Conservation (phyloP, 331 rosid genomes). For the Malus hybrid region DNA sequence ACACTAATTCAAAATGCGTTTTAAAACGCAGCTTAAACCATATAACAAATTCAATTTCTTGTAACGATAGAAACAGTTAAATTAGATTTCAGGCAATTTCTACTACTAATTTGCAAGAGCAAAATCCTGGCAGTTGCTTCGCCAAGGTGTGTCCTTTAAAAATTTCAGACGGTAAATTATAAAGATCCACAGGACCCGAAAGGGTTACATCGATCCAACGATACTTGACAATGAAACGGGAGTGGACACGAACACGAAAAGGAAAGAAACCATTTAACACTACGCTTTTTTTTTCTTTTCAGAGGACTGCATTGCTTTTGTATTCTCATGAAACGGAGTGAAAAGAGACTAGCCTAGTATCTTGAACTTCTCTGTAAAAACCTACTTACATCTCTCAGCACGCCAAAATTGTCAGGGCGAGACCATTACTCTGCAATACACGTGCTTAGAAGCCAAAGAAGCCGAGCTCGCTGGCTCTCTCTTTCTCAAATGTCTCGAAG, state of each 20-base stretch:
- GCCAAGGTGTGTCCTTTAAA: background rate
- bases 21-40: background rate
- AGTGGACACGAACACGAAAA: no score
- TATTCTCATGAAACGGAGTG: slow-evolving; percentile 13
- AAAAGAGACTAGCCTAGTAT: slow-evolving; percentile 31
- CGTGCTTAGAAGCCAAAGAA: slow-evolving; percentile 69
- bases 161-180: background rate
- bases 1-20: background rate
- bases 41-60: background rate
- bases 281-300: background rate
- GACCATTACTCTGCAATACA: background rate
- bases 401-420: slow-evolving; percentile 33
- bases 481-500: slow-evolving; percentile 91
- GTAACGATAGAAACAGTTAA: background rate
- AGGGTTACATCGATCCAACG: background rate
- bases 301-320: background rate
- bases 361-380: slow-evolving; percentile 28
- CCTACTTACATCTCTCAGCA: slow-evolving; percentile 31
- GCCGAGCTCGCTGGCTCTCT: slow-evolving; percentile 88
- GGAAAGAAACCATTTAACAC: background rate
- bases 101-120: background rate
- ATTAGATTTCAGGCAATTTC: background rate
- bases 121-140: background rate
- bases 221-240: background rate
- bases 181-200: background rate